Percentiles rank a stretch among this genome's conserved stretches.
Evolutionary conservation across 2,329 filamentous ascomycete genomes (phyloP).

Genomic region (Scedosporium minutisporum): DNA sequence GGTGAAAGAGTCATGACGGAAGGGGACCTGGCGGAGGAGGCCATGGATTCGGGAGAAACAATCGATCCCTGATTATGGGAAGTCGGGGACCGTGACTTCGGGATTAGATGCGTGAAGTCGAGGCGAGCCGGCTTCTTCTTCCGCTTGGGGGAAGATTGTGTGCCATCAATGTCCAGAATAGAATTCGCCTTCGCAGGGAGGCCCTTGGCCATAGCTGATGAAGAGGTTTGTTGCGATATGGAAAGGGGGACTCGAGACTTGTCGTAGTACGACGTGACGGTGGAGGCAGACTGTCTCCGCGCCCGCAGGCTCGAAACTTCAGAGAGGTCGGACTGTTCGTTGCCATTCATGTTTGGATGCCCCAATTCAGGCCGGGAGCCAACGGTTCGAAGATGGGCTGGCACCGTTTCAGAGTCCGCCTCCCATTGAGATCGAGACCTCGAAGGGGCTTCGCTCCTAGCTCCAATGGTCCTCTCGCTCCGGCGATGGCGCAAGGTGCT

Average conservation of each 20-base stretch:
- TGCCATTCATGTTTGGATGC: slow-evolving; percentile 7
- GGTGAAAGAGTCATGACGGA: slow-evolving; percentile 29
- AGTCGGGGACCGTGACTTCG: slow-evolving; percentile 22
- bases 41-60: slow-evolving; percentile 25
- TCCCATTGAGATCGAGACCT: slow-evolving; percentile 25
- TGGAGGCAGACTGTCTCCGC: slow-evolving; percentile 42
- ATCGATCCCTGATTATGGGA: slow-evolving; percentile 16
- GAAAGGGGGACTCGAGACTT: slow-evolving; percentile 44
- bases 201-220: slow-evolving; percentile 48
- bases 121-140: slow-evolving; percentile 38
- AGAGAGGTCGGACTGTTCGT: slow-evolving; percentile 18
- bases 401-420: slow-evolving; percentile 37
- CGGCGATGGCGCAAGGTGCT: slow-evolving; percentile 25
- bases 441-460: slow-evolving; percentile 9
- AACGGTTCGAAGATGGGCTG: slow-evolving; percentile 18
- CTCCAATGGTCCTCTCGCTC: slow-evolving; percentile 11
- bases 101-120: slow-evolving; percentile 36
- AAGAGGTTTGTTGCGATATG: slow-evolving; percentile 50
- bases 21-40: slow-evolving; percentile 26
- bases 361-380: slow-evolving; percentile 13
- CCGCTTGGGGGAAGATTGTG: slow-evolving; percentile 14
- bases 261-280: slow-evolving; percentile 49
- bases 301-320: slow-evolving; percentile 33
- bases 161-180: slow-evolving; percentile 36
- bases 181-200: slow-evolving; percentile 36